Evolutionary conservation across 2,329 filamentous ascomycete genomes (phyloP).

Genomic region (Ceratocystis variospora): DNA sequence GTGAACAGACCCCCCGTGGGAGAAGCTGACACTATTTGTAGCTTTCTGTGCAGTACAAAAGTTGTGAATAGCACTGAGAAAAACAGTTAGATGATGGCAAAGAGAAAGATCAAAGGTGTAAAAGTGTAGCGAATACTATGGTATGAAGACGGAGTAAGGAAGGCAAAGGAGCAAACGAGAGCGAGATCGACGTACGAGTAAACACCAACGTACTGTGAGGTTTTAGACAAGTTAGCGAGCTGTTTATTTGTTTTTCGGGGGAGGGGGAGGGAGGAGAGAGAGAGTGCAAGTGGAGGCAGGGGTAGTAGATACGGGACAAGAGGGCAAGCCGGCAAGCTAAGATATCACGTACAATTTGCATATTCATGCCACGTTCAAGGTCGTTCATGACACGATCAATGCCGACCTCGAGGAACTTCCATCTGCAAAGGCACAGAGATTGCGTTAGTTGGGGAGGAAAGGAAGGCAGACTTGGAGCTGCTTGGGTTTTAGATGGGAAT

Average conservation of each 20-base stretch:
- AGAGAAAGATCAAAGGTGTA: no score
- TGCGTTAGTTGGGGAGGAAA: not conserved
- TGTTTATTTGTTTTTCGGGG: not conserved
- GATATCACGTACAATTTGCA: constrained; percentile 51
- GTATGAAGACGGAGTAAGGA: not conserved
- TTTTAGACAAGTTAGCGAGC: constrained; percentile 8
- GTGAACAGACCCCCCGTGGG: constrained; percentile 37
- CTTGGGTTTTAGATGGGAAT: not conserved
- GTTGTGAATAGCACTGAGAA: constrained; percentile 72
- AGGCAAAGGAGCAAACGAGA: not conserved
- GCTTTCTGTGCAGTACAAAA: constrained; percentile 98
- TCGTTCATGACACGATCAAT: constrained; percentile 90
- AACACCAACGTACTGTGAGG: constrained; percentile 71
- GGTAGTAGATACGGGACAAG: not conserved
- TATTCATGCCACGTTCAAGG: constrained; percentile 81
- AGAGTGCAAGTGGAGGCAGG: not conserved
- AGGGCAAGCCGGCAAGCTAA: not conserved
- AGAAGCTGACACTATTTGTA: constrained; percentile 22
- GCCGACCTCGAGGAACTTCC: constrained; percentile 76
- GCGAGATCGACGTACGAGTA: constrained; percentile 52
- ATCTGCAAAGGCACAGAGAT: constrained; percentile 40
- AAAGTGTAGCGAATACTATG: not conserved
- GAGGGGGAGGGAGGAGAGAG: not conserved
- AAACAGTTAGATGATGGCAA: not conserved
- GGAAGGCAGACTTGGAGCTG: not conserved